Base-by-base conservation (phyloP, 305 asterid genomes). In the Striga hermonthica region DNA sequence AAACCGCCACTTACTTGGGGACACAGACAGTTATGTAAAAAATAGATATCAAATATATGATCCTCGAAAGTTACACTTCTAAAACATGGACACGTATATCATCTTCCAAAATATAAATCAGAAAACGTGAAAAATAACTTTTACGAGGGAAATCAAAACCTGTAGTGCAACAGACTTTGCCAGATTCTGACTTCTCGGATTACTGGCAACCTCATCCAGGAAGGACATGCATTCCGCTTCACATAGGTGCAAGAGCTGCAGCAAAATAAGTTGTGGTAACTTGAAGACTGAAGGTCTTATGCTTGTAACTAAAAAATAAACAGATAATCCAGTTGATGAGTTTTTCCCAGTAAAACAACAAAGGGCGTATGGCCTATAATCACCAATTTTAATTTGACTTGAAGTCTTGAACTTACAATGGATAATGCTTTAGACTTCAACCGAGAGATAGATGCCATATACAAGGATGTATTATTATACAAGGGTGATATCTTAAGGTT, bases 181-280 rank as follows among this genome's bases (percentile, higher is more conserved):
- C 84, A 91, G 74, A 65, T 76, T 77, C 83, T 79, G 88, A 80
- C 90, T 79, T 72, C 72, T 69, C 44, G 81, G 76, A 60, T 78
- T 82, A 79, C 91, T 87, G 72, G 96, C 91, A 69, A 91, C 96
- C 81, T 88, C 99, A 65, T 94, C 99, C 82, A 94, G 84, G 83
- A 86, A 94, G 70, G 99, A 91, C 4, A 85, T 84, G 60, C 82
- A 84, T 77, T 94, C 99, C n/a, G 95, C 88, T 81, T 94, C 99
- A 47, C 97, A 94, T 16, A 94, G 99, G 79, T 83, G 79, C 86
- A 87, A 75, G 57, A 94, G 89, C 99, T 94, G 93, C 89, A 83
- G 63, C 31, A 73, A 50, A 40, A 70, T 14, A 52, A 52, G 69
- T 61, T 31, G 43, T 67, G 70, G 61, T 65, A 65, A 64, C 57